Evolutionary conservation across 2,329 filamentous ascomycete species (phyloP).

Genomic region (Colletotrichum tabaci): DNA sequence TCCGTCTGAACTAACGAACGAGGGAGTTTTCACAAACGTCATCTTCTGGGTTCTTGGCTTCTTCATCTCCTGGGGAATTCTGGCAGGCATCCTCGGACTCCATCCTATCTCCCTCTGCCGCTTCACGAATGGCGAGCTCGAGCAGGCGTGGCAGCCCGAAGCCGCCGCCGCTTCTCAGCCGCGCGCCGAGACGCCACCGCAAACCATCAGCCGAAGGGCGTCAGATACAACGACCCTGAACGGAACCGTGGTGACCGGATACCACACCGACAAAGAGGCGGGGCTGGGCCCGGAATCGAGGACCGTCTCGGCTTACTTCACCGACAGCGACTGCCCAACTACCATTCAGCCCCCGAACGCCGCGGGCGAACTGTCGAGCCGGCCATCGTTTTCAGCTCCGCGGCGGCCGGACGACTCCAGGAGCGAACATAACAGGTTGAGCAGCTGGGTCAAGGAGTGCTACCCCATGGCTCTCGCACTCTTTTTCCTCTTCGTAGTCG

Average conservation of each 20-base stretch:
- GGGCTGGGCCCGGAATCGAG: slow-evolving; percentile 25
- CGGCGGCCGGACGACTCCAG: background rate
- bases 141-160: background rate
- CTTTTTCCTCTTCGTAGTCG: slow-evolving; percentile 53
- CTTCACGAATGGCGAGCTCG: background rate
- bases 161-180: background rate
- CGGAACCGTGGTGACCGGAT: slow-evolving; percentile 27
- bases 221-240: slow-evolving; percentile 36
- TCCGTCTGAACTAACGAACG: background rate
- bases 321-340: slow-evolving; percentile 33
- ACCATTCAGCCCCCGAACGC: background rate
- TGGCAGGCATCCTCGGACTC: background rate
- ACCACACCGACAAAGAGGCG: slow-evolving; percentile 40
- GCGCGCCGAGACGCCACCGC: slow-evolving; percentile 16
- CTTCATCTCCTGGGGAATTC: slow-evolving; percentile 38
- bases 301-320: slow-evolving; percentile 36
- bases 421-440: background rate
- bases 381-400: background rate
- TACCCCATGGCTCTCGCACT: slow-evolving; percentile 53
- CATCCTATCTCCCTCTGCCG: background rate
- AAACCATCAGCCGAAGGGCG: slow-evolving; percentile 11
- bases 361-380: background rate
- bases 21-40: slow-evolving; percentile 53
- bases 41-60: slow-evolving; percentile 54
- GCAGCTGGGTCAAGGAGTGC: slow-evolving; percentile 18